A percentile compares a stretch with the other conserved stretches of the same genome.
These are phyloP conservation scores for Huntiella abstrusa DNA, from an alignment of 2,329 filamentous ascomycete species.

Conservation along the genomic window DNA sequence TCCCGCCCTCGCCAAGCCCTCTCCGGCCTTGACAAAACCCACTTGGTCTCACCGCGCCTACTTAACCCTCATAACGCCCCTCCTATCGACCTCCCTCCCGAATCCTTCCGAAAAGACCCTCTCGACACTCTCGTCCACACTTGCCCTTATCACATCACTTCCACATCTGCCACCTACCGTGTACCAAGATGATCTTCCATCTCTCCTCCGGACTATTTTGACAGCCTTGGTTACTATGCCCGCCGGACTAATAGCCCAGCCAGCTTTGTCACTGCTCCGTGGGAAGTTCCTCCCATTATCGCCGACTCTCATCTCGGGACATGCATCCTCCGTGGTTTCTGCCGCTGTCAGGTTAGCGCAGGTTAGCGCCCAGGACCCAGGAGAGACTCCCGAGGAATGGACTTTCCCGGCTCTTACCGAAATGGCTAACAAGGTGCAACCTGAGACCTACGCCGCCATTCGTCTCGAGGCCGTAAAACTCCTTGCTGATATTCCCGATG, in stretches of 20 bases:
- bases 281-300: conserved; percentile 26
- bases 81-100: conserved; percentile 26
- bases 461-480: conserved; percentile 19
- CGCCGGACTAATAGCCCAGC: conserved; percentile 25
- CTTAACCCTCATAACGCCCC: conserved; percentile 25
- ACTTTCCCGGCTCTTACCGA: conserved; percentile 8
- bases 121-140: conserved; percentile 23
- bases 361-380: conserved; percentile 19
- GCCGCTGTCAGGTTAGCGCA: conserved; percentile 19
- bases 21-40: conserved; percentile 25
- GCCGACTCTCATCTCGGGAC: conserved; percentile 26
- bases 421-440: conserved; percentile 3
- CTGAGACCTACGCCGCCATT: neutral
- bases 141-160: conserved; percentile 29
- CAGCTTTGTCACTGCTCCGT: conserved; percentile 29
- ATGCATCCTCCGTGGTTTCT: conserved; percentile 30
- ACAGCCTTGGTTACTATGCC: conserved; percentile 25
- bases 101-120: conserved; percentile 15
- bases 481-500: conserved; percentile 26
- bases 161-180: conserved; percentile 30
- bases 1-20: conserved; percentile 21
- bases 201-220: conserved; percentile 30
- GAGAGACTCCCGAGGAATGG: conserved; percentile 15
- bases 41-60: conserved; percentile 33
- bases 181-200: conserved; percentile 31